These are phyloP conservation scores for Pholiota adiposa DNA, from an alignment of 1,284 basidiomycete species.

Conservation along the genomic window DNA sequence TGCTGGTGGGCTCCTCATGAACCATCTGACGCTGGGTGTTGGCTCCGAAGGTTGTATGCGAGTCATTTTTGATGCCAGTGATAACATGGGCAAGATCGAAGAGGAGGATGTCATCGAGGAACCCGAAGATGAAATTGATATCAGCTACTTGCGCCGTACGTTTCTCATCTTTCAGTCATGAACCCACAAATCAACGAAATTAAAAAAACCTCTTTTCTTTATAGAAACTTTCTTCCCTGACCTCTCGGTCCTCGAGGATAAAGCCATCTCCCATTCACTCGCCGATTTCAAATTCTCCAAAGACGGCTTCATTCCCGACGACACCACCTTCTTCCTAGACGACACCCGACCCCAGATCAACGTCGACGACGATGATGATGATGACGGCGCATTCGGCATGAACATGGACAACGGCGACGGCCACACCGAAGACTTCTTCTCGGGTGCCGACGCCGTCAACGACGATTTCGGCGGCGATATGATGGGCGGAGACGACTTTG, in stretches of 20 bases:
- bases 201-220: neutral
- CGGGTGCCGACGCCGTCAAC: conserved; percentile 69
- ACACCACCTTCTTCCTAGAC: conserved; percentile 59
- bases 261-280: conserved; percentile 81
- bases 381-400: conserved; percentile 40
- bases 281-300: conserved; percentile 80
- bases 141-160: conserved; percentile 73
- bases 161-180: conserved; percentile 20
- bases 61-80: conserved; percentile 96
- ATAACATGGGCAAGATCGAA: conserved; percentile 80
- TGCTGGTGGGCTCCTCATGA: conserved; percentile 93
- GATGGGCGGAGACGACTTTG: conserved; percentile 53
- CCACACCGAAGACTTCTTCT: conserved; percentile 77
- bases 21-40: conserved; percentile 79
- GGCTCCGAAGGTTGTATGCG: conserved; percentile 85
- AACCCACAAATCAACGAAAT: neutral
- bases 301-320: conserved; percentile 63
- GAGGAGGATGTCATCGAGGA: conserved; percentile 74
- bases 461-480: conserved; percentile 54
- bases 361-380: conserved; percentile 48
- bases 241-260: conserved; percentile 62
- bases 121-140: conserved; percentile 67
- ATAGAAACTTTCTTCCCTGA: conserved; percentile 75
- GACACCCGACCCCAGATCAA: conserved; percentile 45
- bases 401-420: conserved; percentile 50